Conservation (phyloP, 305 asterid genomes). For the Caryopteris hybrid region DNA sequence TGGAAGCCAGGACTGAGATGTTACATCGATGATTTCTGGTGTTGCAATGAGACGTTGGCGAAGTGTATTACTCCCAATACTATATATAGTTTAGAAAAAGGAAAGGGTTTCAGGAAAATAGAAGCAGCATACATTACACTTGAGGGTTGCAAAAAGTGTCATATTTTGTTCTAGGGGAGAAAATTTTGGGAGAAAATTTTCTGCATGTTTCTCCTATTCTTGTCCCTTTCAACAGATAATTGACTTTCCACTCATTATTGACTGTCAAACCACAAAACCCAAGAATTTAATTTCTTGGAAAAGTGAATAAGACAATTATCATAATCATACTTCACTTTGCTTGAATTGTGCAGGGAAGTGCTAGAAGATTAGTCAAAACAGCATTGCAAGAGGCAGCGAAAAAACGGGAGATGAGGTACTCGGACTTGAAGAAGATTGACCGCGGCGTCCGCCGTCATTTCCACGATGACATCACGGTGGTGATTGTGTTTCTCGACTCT, state of each 20-base stretch:
- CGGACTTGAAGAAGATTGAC: conserved; percentile 84
- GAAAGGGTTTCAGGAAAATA: neutral
- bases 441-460: conserved; percentile 89
- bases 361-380: conserved; percentile 72
- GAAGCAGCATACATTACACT: neutral
- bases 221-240: neutral
- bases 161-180: neutral
- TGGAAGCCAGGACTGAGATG: neutral
- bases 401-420: conserved; percentile 93
- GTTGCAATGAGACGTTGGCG: neutral
- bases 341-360: conserved; percentile 64
- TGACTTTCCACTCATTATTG: neutral
- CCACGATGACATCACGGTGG: conserved; percentile 90
- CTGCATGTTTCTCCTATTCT: neutral
- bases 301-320: neutral
- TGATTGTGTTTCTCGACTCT: conserved; percentile 67
- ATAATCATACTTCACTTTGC: neutral
- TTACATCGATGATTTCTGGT: neutral
- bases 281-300: neutral
- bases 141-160: neutral
- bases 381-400: conserved; percentile 88
- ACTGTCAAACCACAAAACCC: neutral
- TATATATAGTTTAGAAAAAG: neutral
- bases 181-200: no score
- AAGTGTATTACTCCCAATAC: neutral